Percentiles rank a stretch among this genome's conserved stretches.
Evolutionary conservation across 2,329 filamentous ascomycete genomes (phyloP).

Genomic region (Cercospora brassicicola): DNA sequence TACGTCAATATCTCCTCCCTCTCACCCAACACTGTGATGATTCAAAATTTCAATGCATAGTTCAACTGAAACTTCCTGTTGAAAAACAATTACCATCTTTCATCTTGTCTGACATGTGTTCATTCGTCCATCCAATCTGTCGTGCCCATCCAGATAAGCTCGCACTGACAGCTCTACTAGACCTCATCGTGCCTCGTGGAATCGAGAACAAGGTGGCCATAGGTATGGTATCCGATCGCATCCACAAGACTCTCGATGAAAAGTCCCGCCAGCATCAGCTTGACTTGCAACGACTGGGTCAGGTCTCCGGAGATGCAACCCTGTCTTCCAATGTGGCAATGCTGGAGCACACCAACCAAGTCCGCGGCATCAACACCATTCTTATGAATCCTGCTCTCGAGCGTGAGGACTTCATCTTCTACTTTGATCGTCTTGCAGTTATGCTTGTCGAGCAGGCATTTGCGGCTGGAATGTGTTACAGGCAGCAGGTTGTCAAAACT

Average conservation of each 20-base stretch:
- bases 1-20: constrained; percentile 43
- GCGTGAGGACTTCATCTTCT: constrained; percentile 93
- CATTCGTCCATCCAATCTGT: neutral
- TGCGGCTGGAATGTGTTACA: constrained; percentile 70
- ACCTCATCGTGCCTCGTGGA: constrained; percentile 91
- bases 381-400: constrained; percentile 76
- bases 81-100: constrained; percentile 42
- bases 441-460: constrained; percentile 80
- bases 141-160: neutral
- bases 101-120: constrained; percentile 38
- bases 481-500: constrained; percentile 64
- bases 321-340: constrained; percentile 74
- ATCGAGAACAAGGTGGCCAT: constrained; percentile 95
- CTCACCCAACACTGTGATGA: constrained; percentile 36
- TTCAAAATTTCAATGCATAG: constrained; percentile 41
- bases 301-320: constrained; percentile 64
- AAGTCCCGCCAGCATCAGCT: constrained; percentile 83
- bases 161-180: constrained; percentile 44
- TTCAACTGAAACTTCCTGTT: constrained; percentile 43
- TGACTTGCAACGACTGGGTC: constrained; percentile 73
- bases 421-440: constrained; percentile 87
- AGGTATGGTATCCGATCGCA: constrained; percentile 87
- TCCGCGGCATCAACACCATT: constrained; percentile 86
- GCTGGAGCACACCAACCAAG: constrained; percentile 74
- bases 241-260: constrained; percentile 79